Evolutionary conservation across 2,329 filamentous ascomycete species (phyloP).

Genomic region (Chaetothyriales sp.): DNA sequence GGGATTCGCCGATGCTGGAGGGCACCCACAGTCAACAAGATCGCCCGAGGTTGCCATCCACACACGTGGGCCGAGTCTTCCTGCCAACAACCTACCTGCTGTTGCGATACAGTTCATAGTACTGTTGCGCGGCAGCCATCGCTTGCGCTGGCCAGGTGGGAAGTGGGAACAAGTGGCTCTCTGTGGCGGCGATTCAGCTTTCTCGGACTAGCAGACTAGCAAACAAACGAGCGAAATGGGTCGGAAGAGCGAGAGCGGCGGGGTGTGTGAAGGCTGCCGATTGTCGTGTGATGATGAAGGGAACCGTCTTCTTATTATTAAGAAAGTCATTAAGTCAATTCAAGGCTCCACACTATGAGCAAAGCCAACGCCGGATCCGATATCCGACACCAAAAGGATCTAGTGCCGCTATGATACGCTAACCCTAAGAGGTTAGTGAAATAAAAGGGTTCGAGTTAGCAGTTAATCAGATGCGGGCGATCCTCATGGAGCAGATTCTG

Average conservation of each 20-base stretch:
- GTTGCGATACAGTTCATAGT: constrained; percentile 94
- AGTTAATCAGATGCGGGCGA: too few relatives aligned
- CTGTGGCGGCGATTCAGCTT: background rate
- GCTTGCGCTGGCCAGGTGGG: background rate
- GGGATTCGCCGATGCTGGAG: constrained; percentile 73
- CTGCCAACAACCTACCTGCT: constrained; percentile 56
- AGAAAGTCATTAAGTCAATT: background rate
- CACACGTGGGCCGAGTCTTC: background rate
- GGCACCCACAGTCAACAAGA: constrained; percentile 11
- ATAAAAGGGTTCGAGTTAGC: too few relatives aligned
- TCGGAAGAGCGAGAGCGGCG: background rate
- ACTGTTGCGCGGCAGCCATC: constrained; percentile 29
- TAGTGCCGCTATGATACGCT: too few relatives aligned
- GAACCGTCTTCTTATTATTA: background rate
- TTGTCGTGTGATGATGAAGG: background rate
- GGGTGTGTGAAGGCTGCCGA: background rate
- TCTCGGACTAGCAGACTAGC: background rate
- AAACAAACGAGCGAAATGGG: too few relatives aligned
- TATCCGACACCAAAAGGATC: background rate
- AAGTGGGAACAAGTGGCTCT: background rate
- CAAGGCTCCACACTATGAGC: too few relatives aligned
- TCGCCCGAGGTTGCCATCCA: background rate
- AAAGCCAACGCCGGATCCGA: too few relatives aligned
- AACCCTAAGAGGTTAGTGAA: too few relatives aligned
- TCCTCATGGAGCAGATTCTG: too few relatives aligned